Conservation (phyloP, 108 stramenopile genomes). For the Thalassiosira profunda region DNA sequence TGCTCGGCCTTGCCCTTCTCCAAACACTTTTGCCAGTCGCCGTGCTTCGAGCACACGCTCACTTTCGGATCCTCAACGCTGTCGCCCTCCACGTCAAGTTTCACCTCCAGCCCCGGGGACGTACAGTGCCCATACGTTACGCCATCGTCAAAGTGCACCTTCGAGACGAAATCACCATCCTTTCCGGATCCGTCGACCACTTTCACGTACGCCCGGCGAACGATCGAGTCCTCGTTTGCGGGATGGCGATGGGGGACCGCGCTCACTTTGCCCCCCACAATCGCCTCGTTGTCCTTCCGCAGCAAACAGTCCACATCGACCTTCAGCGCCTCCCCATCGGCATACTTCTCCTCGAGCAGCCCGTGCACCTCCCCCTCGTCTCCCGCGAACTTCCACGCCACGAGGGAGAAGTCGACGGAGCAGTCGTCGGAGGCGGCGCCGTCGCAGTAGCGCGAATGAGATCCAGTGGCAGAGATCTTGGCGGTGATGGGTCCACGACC, state of each 20-base stretch:
- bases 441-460: slow-evolving; percentile 11
- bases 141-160: slow-evolving; percentile 18
- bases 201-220: slow-evolving; percentile 36
- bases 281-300: slow-evolving; percentile 31
- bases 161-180: slow-evolving; percentile 23
- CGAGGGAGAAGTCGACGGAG: slow-evolving; percentile 16
- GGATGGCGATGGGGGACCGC: not conserved
- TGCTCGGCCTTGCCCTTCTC: too few relatives aligned
- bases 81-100: slow-evolving; percentile 8
- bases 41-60: slow-evolving; percentile 40
- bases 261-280: slow-evolving; percentile 34
- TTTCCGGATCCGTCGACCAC: slow-evolving; percentile 17
- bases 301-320: slow-evolving; percentile 51
- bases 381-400: slow-evolving; percentile 52
- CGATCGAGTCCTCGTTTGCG: not conserved
- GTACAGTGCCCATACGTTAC: not conserved
- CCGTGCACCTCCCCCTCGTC: slow-evolving; percentile 41
- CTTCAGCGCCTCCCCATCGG: slow-evolving; percentile 25
- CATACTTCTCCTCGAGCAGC: slow-evolving; percentile 34
- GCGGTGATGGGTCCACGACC: slow-evolving; percentile 51
- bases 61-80: slow-evolving; percentile 12
- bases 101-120: slow-evolving; percentile 2
- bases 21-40: slow-evolving; percentile 51
- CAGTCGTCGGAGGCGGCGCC: slow-evolving; percentile 4
- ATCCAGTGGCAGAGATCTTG: slow-evolving; percentile 39